Evolutionary conservation across 257 asterid species (phyloP).

Genomic region (Petunia secreta): DNA sequence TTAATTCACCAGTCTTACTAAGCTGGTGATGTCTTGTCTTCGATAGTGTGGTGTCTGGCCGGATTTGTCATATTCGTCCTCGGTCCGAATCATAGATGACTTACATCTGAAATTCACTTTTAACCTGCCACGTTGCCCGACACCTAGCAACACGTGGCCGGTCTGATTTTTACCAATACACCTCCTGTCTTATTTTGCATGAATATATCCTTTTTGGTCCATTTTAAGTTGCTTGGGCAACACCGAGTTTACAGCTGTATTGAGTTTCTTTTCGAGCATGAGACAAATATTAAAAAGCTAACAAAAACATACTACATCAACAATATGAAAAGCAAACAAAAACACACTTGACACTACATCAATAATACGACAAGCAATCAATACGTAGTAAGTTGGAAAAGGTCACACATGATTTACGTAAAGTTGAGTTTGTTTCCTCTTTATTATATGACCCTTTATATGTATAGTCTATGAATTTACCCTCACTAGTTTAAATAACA

Average conservation of each 20-base stretch:
- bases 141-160: too few species aligned
- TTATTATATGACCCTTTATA: background rate
- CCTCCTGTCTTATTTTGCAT: too few species aligned
- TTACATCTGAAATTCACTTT: too few species aligned
- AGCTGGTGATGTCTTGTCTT: too few species aligned
- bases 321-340: too few species aligned
- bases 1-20: too few species aligned
- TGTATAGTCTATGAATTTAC: background rate
- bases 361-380: background rate
- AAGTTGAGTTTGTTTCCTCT: background rate
- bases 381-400: background rate
- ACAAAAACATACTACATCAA: background rate
- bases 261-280: background rate
- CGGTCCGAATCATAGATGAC: too few species aligned
- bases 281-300: constrained; percentile 1
- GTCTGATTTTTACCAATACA: too few species aligned
- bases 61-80: background rate
- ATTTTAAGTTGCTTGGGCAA: background rate
- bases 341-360: too few species aligned
- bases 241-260: background rate
- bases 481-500: background rate
- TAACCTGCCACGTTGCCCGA: too few species aligned
- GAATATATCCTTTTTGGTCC: too few species aligned
- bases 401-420: background rate
- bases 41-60: too few species aligned